These are phyloP conservation scores for Botryotinia convoluta DNA, from an alignment of 2,329 filamentous ascomycete genomes.

Conservation along the genomic window DNA sequence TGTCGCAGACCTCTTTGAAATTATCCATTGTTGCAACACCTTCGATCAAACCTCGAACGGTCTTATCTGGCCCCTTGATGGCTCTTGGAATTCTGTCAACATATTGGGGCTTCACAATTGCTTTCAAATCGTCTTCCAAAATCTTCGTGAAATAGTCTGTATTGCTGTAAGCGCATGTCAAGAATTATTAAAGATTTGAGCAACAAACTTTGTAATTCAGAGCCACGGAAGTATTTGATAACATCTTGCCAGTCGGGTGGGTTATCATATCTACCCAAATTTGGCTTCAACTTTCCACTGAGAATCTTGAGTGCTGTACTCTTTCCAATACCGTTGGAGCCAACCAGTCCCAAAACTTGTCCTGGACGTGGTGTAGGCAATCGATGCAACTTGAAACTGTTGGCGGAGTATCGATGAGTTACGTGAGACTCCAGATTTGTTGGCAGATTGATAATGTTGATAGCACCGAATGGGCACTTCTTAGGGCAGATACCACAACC, in stretches of 20 bases:
- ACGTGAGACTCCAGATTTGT: conserved; percentile 98
- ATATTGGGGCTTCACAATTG: conserved; percentile 96
- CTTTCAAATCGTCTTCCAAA: conserved; percentile 93
- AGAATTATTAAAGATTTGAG: neutral
- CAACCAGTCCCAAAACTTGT: conserved; percentile 92
- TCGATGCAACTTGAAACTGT: conserved; percentile 99
- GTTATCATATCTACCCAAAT: conserved; percentile 91
- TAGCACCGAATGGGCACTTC: conserved; percentile 97
- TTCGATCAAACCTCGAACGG: conserved; percentile 75
- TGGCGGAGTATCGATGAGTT: conserved; percentile 97
- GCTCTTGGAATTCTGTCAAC: conserved; percentile 97
- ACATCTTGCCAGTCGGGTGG: conserved; percentile 99
- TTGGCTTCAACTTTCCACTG: conserved; percentile 97
- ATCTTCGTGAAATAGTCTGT: conserved; percentile 98
- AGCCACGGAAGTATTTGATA: conserved; percentile 95
- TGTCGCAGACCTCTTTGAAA: conserved; percentile 75
- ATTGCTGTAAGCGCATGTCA: conserved; percentile 25
- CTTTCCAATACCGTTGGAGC: conserved; percentile 99
- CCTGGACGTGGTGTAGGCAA: conserved; percentile 94
- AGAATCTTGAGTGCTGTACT: conserved; percentile 99
- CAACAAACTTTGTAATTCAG: conserved; percentile 85
- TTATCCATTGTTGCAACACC: conserved; percentile 75
- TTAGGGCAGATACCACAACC: conserved; percentile 99
- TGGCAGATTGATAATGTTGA: conserved; percentile 99
- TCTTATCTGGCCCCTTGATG: conserved; percentile 76